Conservation (phyloP, 2,329 filamentous ascomycete genomes). For the Phialocephala sp. region DNA sequence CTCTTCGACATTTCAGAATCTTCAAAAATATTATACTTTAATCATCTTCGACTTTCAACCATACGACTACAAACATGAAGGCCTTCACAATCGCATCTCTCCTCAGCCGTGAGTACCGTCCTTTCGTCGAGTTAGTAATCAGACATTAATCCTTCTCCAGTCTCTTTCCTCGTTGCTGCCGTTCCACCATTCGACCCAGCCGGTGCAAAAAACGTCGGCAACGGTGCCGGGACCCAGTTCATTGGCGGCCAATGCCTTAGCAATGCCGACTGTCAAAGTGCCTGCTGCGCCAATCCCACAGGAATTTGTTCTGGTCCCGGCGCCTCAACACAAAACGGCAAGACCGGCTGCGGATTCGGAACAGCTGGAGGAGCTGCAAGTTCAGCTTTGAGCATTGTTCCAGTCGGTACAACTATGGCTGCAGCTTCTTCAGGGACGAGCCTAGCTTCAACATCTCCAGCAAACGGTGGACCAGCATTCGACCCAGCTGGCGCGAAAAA, state of each 20-base stretch:
- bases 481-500: conserved; percentile 36
- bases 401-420: not conserved
- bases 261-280: conserved; percentile 30
- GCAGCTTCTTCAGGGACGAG: conserved; percentile 4
- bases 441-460: conserved; percentile 4
- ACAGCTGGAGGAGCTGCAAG: conserved; percentile 16
- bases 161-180: conserved; percentile 22
- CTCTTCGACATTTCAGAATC: not conserved
- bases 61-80: conserved; percentile 60
- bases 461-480: conserved; percentile 30
- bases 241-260: conserved; percentile 34
- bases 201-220: conserved; percentile 37
- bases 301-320: conserved; percentile 45
- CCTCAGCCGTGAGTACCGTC: conserved; percentile 16
- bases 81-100: conserved; percentile 16
- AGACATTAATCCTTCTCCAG: conserved; percentile 14
- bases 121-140: not conserved
- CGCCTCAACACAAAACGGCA: conserved; percentile 44
- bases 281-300: conserved; percentile 33
- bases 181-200: conserved; percentile 33
- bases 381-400: conserved; percentile 14
- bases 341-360: conserved; percentile 42
- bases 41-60: not conserved
- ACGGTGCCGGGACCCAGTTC: conserved; percentile 30
- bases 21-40: conserved; percentile 10